Evolutionary conservation across 768 basidiomycete genomes (phyloP).

Genomic region (Lactarius psammicola): DNA sequence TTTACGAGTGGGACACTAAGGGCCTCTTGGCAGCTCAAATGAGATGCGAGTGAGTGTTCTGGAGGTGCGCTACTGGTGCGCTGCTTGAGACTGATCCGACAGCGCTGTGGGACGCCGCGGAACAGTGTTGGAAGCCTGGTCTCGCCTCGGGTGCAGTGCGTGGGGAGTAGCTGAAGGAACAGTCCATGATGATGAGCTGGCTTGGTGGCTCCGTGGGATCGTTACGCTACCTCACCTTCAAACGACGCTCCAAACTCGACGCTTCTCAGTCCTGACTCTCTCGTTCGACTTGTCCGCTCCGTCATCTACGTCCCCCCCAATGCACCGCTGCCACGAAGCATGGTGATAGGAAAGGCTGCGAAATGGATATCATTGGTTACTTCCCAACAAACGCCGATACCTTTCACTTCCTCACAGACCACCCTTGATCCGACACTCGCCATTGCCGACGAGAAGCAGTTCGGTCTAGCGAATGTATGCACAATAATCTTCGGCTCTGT

Average conservation of each 20-base stretch:
- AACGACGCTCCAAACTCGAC: neutral
- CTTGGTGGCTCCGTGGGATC: slow-evolving; percentile 11
- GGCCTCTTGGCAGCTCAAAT: slow-evolving; percentile 67
- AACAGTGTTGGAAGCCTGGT: slow-evolving; percentile 88
- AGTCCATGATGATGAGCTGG: too few relatives aligned
- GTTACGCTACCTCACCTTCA: neutral
- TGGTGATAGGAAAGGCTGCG: slow-evolving; percentile 30
- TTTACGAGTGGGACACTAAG: slow-evolving; percentile 57
- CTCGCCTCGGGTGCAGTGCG: slow-evolving; percentile 77
- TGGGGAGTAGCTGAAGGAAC: slow-evolving; percentile 32
- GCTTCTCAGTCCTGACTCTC: slow-evolving; percentile 11
- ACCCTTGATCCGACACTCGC: slow-evolving; percentile 34
- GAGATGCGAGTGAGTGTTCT: slow-evolving; percentile 82
- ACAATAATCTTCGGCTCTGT: slow-evolving; percentile 29
- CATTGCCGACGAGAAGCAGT: slow-evolving; percentile 78
- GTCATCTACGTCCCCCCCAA: neutral
- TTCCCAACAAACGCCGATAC: too few relatives aligned
- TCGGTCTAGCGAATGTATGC: slow-evolving; percentile 97
- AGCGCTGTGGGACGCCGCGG: slow-evolving; percentile 86
- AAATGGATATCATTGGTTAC: slow-evolving; percentile 23
- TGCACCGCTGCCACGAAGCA: too few relatives aligned
- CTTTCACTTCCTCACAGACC: slow-evolving; percentile 6
- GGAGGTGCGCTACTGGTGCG: slow-evolving; percentile 75
- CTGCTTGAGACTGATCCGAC: too few relatives aligned
- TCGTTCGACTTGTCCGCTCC: neutral